These are phyloP conservation scores for Geranium brycei DNA, from an alignment of 345 rosid genomes.

Conservation along the genomic window DNA sequence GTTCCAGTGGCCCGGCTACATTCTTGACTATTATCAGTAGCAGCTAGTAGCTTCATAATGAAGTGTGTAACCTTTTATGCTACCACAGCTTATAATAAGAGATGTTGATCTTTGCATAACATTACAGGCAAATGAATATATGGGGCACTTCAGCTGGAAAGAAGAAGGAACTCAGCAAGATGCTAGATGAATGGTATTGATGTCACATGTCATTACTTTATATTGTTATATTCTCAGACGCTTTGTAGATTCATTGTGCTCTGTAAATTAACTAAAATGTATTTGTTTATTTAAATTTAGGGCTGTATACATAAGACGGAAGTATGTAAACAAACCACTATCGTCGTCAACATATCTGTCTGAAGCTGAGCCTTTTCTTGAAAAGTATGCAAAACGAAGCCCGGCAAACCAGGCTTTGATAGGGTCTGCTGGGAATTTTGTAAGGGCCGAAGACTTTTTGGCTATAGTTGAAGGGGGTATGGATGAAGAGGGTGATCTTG, in stretches of 20 bases:
- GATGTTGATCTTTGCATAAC: constrained; percentile 8
- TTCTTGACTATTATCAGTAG: neutral
- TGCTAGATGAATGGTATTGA: constrained; percentile 92
- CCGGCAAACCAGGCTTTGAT: constrained; percentile 57
- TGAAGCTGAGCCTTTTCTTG: constrained; percentile 94
- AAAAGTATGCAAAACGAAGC: constrained; percentile 66
- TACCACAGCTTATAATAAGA: constrained; percentile 1
- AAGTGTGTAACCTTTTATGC: neutral
- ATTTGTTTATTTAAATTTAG: constrained; percentile 21
- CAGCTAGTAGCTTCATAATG: neutral
- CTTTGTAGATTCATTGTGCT: neutral
- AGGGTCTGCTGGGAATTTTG: constrained; percentile 82
- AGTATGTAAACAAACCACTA: constrained; percentile 52
- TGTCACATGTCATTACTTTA: constrained; percentile 12
- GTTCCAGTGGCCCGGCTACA: neutral
- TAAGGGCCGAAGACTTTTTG: constrained; percentile 64
- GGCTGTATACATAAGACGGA: constrained; percentile 63
- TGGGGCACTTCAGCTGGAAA: constrained; percentile 84
- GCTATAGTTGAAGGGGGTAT: constrained; percentile 62
- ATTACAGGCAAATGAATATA: constrained; percentile 68
- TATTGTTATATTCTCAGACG: constrained; percentile 6
- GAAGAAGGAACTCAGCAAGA: constrained; percentile 68
- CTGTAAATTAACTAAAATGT: neutral
- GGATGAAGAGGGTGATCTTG: constrained; percentile 92
- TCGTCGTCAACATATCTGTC: constrained; percentile 67